Conservation (phyloP, 106 monocot genomes). For the Iris macrosiphon region DNA sequence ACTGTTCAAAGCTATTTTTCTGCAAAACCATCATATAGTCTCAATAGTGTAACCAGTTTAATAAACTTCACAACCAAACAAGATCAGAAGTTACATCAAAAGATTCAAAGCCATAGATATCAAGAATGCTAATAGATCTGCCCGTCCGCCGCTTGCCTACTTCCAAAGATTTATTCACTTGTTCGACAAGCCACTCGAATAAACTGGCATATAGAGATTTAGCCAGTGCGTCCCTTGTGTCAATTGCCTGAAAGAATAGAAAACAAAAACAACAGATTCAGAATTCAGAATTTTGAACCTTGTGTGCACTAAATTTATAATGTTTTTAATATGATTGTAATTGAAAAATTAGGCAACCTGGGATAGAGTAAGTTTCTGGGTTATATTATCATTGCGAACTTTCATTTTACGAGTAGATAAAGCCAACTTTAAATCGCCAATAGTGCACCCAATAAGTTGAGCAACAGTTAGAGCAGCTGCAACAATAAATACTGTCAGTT, state of each 20-base stretch:
- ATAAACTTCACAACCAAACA: background rate
- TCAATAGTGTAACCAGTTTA: background rate
- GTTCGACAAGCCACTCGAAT: conserved; percentile 95
- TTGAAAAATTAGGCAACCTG: conserved; percentile 44
- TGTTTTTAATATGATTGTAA: background rate
- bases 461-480: conserved; percentile 75
- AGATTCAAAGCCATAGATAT: conserved; percentile 99
- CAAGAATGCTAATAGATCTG: conserved; percentile 98
- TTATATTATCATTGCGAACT: conserved; percentile 73
- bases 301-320: background rate
- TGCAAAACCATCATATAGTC: conserved; percentile 15
- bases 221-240: conserved; percentile 92
- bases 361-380: conserved; percentile 88
- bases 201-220: conserved; percentile 89
- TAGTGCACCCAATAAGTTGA: conserved; percentile 66
- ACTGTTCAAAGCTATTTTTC: conserved; percentile 95
- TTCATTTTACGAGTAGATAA: conserved; percentile 89
- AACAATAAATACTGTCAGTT: conserved; percentile 5
- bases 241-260: conserved; percentile 62
- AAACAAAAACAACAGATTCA: conserved; percentile 1
- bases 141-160: conserved; percentile 73
- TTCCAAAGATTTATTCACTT: conserved; percentile 84
- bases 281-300: background rate
- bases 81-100: conserved; percentile 57
- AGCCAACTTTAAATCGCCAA: conserved; percentile 57